Conservation (phyloP, 2,329 filamentous ascomycete species). For the Botrytis deweyae region DNA sequence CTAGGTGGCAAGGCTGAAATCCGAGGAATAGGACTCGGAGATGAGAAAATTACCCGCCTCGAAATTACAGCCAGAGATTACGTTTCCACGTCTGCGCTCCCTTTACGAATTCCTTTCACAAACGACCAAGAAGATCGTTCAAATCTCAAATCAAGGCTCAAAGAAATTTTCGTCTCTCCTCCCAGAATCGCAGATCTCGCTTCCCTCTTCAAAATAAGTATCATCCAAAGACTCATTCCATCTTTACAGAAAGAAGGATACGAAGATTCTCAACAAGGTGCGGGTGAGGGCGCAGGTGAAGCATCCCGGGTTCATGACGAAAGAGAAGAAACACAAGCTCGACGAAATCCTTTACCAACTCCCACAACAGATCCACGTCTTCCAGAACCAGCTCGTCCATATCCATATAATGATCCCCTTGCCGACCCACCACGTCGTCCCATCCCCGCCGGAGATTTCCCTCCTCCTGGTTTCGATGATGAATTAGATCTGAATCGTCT, state of each 20-base stretch:
- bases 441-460: slow-evolving; percentile 69
- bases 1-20: slow-evolving; percentile 83
- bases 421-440: slow-evolving; percentile 61
- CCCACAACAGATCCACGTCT: slow-evolving; percentile 41
- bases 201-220: slow-evolving; percentile 68
- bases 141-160: slow-evolving; percentile 49
- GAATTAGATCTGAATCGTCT: slow-evolving; percentile 80
- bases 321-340: slow-evolving; percentile 45
- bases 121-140: slow-evolving; percentile 53
- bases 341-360: slow-evolving; percentile 43
- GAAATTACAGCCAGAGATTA: slow-evolving; percentile 75
- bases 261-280: slow-evolving; percentile 43
- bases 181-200: slow-evolving; percentile 68
- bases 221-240: slow-evolving; percentile 83
- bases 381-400: slow-evolving; percentile 63
- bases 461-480: slow-evolving; percentile 89
- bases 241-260: slow-evolving; percentile 76
- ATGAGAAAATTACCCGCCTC: slow-evolving; percentile 77
- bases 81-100: slow-evolving; percentile 59
- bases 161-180: slow-evolving; percentile 70
- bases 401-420: slow-evolving; percentile 67
- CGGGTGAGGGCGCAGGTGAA: slow-evolving; percentile 40
- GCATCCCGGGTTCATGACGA: slow-evolving; percentile 45
- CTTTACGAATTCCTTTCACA: slow-evolving; percentile 52
- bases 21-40: slow-evolving; percentile 73